Conservation (phyloP, 306 rosid genomes). For the Cicer judaicum region DNA sequence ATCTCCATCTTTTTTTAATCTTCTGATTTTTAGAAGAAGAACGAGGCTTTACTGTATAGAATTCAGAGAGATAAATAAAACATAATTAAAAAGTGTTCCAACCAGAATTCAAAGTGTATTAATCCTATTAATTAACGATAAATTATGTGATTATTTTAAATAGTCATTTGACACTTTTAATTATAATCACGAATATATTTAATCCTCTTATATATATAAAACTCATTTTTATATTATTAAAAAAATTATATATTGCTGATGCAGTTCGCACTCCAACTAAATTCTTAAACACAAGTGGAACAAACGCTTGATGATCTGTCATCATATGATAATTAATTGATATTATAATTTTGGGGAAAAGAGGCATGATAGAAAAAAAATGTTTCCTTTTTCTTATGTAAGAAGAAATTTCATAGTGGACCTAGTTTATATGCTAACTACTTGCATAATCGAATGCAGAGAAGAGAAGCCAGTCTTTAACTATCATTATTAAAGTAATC, state of each 20-base stretch:
- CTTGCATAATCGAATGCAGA: slow-evolving; percentile 34
- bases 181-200: no score
- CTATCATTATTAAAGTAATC: slow-evolving; percentile 39
- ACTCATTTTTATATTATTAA: not conserved
- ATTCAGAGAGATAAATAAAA: no score
- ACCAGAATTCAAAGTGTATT: no score
- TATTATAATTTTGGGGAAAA: not conserved
- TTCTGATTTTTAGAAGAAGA: no score
- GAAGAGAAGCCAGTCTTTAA: slow-evolving; percentile 29
- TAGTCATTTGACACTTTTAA: no score
- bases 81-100: no score
- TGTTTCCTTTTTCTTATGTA: slow-evolving; percentile 21
- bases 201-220: no score
- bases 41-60: no score
- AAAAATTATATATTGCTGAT: not conserved
- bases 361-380: not conserved
- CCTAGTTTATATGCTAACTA: slow-evolving; percentile 30
- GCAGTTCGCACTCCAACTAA: slow-evolving; percentile 21
- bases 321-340: slow-evolving; percentile 22
- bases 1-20: no score
- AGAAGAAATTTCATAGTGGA: slow-evolving; percentile 40
- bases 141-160: no score
- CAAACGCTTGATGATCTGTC: not conserved
- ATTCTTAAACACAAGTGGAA: slow-evolving; percentile 13
- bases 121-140: no score